Conservation (phyloP, 192 early-diverging fungal species). For the Cetraspora pellucida region DNA sequence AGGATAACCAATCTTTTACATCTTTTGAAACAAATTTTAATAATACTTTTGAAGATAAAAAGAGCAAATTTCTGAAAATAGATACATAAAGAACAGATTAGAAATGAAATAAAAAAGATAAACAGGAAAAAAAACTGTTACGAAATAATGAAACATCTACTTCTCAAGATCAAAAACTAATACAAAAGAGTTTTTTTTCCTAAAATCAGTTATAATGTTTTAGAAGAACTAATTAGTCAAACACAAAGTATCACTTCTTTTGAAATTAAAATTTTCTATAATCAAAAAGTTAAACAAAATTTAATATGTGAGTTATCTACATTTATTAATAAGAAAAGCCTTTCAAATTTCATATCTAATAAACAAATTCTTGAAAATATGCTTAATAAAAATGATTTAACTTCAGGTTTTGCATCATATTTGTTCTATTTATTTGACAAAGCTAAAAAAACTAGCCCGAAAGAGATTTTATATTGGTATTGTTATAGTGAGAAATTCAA, state of each 20-base stretch:
- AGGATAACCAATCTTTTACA: background rate
- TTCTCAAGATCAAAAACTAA: too few species aligned
- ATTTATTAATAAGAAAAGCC: slow-evolving; percentile 4
- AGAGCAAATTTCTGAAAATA: background rate
- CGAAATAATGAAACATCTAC: too few species aligned
- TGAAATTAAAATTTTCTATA: background rate
- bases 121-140: background rate
- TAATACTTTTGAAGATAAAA: background rate
- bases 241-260: too few species aligned
- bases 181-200: too few species aligned
- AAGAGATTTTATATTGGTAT: slow-evolving; percentile 16
- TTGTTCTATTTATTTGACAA: slow-evolving; percentile 15
- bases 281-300: slow-evolving; percentile 14
- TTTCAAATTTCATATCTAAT: slow-evolving; percentile 7
- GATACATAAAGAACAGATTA: background rate
- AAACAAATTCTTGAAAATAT: slow-evolving; percentile 11
- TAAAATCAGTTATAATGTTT: too few species aligned
- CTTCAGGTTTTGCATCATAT: slow-evolving; percentile 6
- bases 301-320: slow-evolving; percentile 18
- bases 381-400: background rate
- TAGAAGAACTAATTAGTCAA: too few species aligned
- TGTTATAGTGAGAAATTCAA: slow-evolving; percentile 17
- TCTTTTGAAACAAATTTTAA: background rate
- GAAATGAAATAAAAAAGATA: background rate
- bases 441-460: slow-evolving; percentile 14